These are phyloP conservation scores for Wallacemonas sp. DNA, from an alignment of 208 protist species.

Conservation along the genomic window DNA sequence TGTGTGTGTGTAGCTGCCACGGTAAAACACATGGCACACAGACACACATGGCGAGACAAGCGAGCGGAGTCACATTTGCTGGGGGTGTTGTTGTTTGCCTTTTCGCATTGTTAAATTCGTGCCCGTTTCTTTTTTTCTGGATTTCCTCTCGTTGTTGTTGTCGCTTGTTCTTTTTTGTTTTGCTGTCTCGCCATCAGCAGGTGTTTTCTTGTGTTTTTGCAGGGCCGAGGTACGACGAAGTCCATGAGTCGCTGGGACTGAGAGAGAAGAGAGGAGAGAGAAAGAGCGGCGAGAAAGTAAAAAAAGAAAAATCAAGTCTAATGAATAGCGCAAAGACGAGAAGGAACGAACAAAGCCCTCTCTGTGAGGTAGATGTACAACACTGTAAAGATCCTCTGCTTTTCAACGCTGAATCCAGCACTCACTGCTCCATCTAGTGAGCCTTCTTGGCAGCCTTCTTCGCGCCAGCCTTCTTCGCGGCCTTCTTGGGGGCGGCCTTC, in stretches of 20 bases:
- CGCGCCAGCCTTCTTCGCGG: slow-evolving; percentile 1
- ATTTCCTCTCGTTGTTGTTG: too few relatives aligned
- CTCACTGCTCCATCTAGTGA: too few relatives aligned
- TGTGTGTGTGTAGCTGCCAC: too few relatives aligned
- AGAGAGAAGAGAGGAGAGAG: neutral
- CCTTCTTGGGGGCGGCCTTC: slow-evolving; percentile 19
- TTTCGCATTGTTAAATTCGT: too few relatives aligned
- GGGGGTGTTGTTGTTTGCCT: too few relatives aligned
- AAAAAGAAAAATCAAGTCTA: slow-evolving; percentile 19
- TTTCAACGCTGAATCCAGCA: neutral
- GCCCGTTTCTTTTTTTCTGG: too few relatives aligned
- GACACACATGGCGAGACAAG: too few relatives aligned
- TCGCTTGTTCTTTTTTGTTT: too few relatives aligned
- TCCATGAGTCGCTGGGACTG: neutral
- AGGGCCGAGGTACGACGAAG: neutral
- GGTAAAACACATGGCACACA: too few relatives aligned
- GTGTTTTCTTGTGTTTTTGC: neutral
- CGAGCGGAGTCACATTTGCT: too few relatives aligned
- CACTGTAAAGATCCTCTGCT: neutral
- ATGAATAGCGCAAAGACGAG: neutral
- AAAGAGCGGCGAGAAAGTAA: neutral
- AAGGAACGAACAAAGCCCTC: slow-evolving; percentile 9
- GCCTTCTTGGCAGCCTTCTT: slow-evolving; percentile 11
- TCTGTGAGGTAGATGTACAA: slow-evolving; percentile 1
- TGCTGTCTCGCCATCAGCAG: too few relatives aligned